A percentile compares a stretch with the other conserved stretches of the same genome.
Conservation (phyloP, 148 eudicot species). For the Fallopia convolvulus region DNA sequence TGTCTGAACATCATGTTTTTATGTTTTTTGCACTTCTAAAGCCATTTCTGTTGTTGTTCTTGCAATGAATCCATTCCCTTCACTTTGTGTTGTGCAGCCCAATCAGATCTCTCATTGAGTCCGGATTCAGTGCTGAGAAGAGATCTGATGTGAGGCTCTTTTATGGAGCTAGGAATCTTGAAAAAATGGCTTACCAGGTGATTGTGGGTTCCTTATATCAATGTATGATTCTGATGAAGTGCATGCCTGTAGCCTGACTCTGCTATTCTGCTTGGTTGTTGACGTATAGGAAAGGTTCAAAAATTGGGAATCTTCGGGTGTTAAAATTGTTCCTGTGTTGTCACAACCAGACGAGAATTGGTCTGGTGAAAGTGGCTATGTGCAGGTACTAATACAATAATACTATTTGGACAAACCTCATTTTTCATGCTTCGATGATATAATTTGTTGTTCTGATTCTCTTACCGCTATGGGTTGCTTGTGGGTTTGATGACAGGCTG, state of each 20-base stretch:
- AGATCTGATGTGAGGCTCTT: constrained; percentile 93
- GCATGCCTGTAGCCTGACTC: constrained; percentile 9
- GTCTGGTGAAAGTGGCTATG: constrained; percentile 82
- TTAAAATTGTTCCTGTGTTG: constrained; percentile 71
- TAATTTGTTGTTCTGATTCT: not conserved
- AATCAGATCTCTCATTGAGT: constrained; percentile 82
- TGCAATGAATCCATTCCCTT: constrained; percentile 6
- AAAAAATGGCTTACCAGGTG: constrained; percentile 97
- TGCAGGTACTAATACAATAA: constrained; percentile 46
- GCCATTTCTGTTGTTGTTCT: not conserved
- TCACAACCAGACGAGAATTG: constrained; percentile 77
- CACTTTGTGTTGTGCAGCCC: constrained; percentile 52
- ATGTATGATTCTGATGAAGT: not conserved
- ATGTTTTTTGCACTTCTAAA: not conserved
- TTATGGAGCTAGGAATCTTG: constrained; percentile 87
- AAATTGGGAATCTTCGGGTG: constrained; percentile 82
- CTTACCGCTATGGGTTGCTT: not conserved
- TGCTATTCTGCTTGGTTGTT: constrained; percentile 6
- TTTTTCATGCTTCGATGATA: not conserved
- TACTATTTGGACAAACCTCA: not conserved
- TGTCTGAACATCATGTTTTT: not conserved
- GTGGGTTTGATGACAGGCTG: constrained; percentile 51
- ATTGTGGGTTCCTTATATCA: constrained; percentile 1
- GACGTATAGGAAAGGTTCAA: constrained; percentile 67
- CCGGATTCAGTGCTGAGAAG: constrained; percentile 66